Percentiles rank a stretch among this genome's conserved stretches.
Evolutionary conservation across 768 basidiomycete species (phyloP).

Genomic region (Tylopilus balloui): DNA sequence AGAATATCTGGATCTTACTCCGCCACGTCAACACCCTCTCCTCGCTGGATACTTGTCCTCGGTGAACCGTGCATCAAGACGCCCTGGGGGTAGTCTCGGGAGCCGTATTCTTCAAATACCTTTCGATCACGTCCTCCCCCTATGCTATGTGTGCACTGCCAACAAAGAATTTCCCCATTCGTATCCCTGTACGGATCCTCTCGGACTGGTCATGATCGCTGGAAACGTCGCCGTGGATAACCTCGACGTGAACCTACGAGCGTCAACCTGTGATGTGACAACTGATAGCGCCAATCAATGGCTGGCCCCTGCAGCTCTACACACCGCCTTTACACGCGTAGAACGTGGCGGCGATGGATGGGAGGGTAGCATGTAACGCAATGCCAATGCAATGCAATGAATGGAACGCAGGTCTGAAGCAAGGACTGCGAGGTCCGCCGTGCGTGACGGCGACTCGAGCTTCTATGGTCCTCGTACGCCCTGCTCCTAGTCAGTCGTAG

Average conservation of each 20-base stretch:
- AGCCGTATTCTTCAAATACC: neutral
- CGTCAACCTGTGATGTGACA: neutral
- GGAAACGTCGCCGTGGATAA: neutral
- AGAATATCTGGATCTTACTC: neutral
- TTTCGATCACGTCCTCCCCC: neutral
- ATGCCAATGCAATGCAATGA: neutral
- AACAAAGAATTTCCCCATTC: neutral
- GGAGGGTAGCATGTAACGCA: no score
- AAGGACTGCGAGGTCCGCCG: no score
- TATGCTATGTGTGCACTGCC: neutral
- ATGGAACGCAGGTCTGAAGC: no score
- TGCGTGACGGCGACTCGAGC: no score
- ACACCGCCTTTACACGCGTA: slow-evolving; percentile 14
- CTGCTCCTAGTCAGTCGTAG: neutral
- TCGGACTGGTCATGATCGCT: neutral
- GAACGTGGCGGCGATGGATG: neutral
- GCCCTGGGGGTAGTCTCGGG: neutral
- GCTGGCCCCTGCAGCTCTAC: slow-evolving; percentile 9
- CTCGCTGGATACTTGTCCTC: neutral
- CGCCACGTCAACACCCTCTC: neutral
- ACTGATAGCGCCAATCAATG: slow-evolving; percentile 3
- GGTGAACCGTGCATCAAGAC: neutral
- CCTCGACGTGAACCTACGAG: slow-evolving; percentile 2
- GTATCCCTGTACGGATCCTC: neutral
- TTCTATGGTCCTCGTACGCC: no score